Evolutionary conservation across 345 rosid species (phyloP).

Genomic region (Lepidium sativum): DNA sequence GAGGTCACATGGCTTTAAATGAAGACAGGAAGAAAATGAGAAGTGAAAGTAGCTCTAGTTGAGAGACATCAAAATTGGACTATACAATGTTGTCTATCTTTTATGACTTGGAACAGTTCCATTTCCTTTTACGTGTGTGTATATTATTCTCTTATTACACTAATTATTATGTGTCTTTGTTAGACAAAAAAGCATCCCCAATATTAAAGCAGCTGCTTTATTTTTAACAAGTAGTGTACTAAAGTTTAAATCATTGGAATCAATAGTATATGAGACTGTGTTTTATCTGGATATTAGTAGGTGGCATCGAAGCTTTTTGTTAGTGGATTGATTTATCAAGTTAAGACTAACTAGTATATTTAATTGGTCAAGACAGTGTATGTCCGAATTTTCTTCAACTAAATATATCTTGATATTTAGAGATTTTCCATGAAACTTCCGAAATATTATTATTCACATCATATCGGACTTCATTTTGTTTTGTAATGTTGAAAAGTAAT

Average conservation of each 20-base stretch:
- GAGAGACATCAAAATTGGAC: neutral
- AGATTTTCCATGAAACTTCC: too few relatives aligned
- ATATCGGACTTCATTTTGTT: too few relatives aligned
- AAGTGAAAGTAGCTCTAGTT: neutral
- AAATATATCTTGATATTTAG: too few relatives aligned
- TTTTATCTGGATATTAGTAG: neutral
- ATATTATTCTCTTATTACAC: neutral
- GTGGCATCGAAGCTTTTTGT: neutral
- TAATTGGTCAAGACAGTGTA: too few relatives aligned
- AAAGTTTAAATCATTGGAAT: neutral
- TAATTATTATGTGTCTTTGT: too few relatives aligned
- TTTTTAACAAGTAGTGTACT: neutral
- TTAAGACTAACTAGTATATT: too few relatives aligned
- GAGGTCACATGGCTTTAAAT: constrained; percentile 18
- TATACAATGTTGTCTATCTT: neutral
- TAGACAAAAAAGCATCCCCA: neutral
- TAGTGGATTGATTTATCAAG: neutral
- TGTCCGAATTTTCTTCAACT: too few relatives aligned
- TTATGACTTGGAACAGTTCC: neutral
- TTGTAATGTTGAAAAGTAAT: too few relatives aligned
- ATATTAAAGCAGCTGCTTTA: constrained; percentile 2
- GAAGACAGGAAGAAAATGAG: constrained; percentile 11
- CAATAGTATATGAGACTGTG: neutral
- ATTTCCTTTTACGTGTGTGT: constrained; percentile 22
- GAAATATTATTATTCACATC: too few relatives aligned